Evolutionary conservation across 331 rosid species (phyloP), one percentile per base, ranked within the genome.

Genomic region (Rhamnella rubrinervis): DNA sequence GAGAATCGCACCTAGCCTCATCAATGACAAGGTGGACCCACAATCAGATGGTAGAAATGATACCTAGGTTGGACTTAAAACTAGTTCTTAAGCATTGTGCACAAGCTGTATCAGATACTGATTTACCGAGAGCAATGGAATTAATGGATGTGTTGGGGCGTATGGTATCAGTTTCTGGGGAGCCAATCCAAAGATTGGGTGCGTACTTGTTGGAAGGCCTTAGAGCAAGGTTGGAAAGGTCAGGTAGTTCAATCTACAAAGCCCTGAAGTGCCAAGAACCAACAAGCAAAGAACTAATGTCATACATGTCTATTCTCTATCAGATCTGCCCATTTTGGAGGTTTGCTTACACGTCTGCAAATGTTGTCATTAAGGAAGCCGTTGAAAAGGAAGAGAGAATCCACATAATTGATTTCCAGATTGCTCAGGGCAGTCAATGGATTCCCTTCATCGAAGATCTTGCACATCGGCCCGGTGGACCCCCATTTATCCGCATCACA

Each of bases 161-260:
- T 59, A 91, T 82, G 96, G 99, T 95, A 21, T 95, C 97, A 0
- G 93, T 95, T 53, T 73, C 78, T 15, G 99, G 99, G 35, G 85
- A 82, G 18, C 99, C 97, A 35, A 70, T 79, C 8, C 90, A 91
- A 67, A 83, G 99, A 65, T 25, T 95, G 80, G 96, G 97, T 59
- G 97, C 99, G 74, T 95, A 95, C 86, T 40, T 87, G 93, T 81
- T 95, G 85, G 99, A 95, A 81, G 99, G 99, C 74, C 87, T 95
- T 15, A 82, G 87, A 79, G 99, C 99, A 35, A 87, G 83, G 84
- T 46, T 87, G 81, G 97, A 82, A 64, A 79, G 85, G 65, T 91
- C 99, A 4, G 99, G 99, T 63, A 91, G 93, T 68, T 9, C 51
- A 59, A 91, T 95, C 83, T 95, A 91, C 88, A 91, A 82, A 49